Percentiles rank a stretch among this genome's conserved stretches.
Conservation (phyloP, 352 stramenopile genomes). For the Phytophthora pseudosyringae region DNA sequence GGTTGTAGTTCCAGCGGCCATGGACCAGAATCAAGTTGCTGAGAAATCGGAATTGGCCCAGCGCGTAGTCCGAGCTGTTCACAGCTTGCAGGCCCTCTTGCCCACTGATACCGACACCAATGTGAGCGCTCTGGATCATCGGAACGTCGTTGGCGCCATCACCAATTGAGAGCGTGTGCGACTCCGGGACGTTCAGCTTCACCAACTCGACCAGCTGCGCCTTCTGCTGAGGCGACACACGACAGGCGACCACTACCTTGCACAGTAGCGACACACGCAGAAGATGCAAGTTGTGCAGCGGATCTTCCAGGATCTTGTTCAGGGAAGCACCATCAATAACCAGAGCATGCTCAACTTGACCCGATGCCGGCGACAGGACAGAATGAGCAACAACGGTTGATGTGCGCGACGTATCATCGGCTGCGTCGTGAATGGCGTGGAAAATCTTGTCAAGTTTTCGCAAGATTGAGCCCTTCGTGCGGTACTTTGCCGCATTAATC, state of each 20-base stretch:
- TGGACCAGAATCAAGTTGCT: slow-evolving; percentile 79
- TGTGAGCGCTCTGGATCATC: slow-evolving; percentile 92
- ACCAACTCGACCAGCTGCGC: slow-evolving; percentile 97
- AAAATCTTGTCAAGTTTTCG: slow-evolving; percentile 84
- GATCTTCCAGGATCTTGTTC: slow-evolving; percentile 74
- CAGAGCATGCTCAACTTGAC: slow-evolving; percentile 76
- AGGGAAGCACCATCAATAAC: slow-evolving; percentile 96
- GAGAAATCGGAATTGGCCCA: slow-evolving; percentile 87
- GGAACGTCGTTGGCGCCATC: slow-evolving; percentile 92
- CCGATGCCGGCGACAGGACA: slow-evolving; percentile 35
- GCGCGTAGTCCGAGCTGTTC: slow-evolving; percentile 87
- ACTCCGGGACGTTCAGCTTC: slow-evolving; percentile 82
- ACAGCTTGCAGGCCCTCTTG: slow-evolving; percentile 98
- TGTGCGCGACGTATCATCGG: slow-evolving; percentile 22
- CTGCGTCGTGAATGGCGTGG: slow-evolving; percentile 61
- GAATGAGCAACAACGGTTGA: slow-evolving; percentile 37
- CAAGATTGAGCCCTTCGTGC: slow-evolving; percentile 70
- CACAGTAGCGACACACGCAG: slow-evolving; percentile 89
- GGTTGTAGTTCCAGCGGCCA: slow-evolving; percentile 89
- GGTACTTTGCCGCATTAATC: slow-evolving; percentile 74
- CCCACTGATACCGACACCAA: slow-evolving; percentile 95
- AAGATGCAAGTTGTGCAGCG: slow-evolving; percentile 80
- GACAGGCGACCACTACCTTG: slow-evolving; percentile 97
- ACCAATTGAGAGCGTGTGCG: slow-evolving; percentile 91
- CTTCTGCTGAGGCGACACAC: slow-evolving; percentile 98